Conservation (phyloP, 202 grass and related monocot genomes). For the Cymbopogon flexuosus region DNA sequence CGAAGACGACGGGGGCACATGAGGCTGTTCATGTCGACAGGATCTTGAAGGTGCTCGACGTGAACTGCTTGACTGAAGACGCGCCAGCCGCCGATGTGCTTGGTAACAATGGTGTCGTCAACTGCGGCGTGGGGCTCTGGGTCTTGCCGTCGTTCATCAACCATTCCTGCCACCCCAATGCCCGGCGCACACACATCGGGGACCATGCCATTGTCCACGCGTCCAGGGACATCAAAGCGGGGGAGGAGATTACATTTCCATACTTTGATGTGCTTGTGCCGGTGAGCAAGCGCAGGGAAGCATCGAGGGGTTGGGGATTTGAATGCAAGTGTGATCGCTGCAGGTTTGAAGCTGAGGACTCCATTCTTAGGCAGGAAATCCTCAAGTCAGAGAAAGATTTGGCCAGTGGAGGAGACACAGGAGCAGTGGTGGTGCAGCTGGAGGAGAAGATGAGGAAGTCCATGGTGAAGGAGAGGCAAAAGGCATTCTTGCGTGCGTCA, state of each 20-base stretch:
- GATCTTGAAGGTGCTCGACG: slow-evolving; percentile 75
- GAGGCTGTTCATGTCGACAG: slow-evolving; percentile 49
- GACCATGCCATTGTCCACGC: slow-evolving; percentile 66
- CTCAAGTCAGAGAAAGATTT: slow-evolving; percentile 37
- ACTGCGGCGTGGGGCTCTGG: slow-evolving; percentile 72
- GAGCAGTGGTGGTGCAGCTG: slow-evolving; percentile 40
- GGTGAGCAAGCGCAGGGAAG: slow-evolving; percentile 41
- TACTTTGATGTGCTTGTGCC: slow-evolving; percentile 81
- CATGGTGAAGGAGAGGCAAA: slow-evolving; percentile 57
- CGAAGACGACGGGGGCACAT: background rate
- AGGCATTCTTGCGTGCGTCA: slow-evolving; percentile 67
- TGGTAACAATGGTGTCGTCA: slow-evolving; percentile 40
- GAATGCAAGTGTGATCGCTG: slow-evolving; percentile 74
- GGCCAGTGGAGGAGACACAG: slow-evolving; percentile 38
- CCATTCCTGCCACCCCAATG: slow-evolving; percentile 78
- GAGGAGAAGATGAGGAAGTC: slow-evolving; percentile 68
- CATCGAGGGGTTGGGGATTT: slow-evolving; percentile 60
- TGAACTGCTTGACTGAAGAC: slow-evolving; percentile 77
- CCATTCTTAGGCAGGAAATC: slow-evolving; percentile 40
- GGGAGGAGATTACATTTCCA: slow-evolving; percentile 67
- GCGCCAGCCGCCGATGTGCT: slow-evolving; percentile 44
- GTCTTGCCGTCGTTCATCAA: slow-evolving; percentile 79
- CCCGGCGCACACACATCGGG: slow-evolving; percentile 58
- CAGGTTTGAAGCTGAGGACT: slow-evolving; percentile 43
- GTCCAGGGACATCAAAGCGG: slow-evolving; percentile 75